Conservation (phyloP, 2,329 filamentous ascomycete species). For the Ambrosiella cleistominuta region DNA sequence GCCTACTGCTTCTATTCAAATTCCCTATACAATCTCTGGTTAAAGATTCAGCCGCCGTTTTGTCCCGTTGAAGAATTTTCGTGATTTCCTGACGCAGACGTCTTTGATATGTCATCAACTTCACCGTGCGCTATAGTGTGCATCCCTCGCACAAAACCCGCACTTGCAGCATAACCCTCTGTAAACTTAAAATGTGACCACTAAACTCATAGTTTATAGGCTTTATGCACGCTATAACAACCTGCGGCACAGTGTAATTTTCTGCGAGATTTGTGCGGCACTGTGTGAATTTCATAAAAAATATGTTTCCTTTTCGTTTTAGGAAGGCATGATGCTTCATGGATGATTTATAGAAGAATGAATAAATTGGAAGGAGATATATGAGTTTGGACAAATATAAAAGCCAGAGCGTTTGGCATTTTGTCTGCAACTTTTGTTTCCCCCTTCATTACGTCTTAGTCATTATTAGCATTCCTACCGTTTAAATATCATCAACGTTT, state of each 20-base stretch:
- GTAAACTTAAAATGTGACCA: neutral
- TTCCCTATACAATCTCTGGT: too few relatives aligned
- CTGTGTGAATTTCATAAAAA: neutral
- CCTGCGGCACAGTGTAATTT: neutral
- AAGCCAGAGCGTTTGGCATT: too few relatives aligned
- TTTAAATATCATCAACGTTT: too few relatives aligned
- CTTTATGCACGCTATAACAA: too few relatives aligned
- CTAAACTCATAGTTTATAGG: neutral
- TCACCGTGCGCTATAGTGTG: neutral
- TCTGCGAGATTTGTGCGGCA: neutral
- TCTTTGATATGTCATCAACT: conserved; percentile 1
- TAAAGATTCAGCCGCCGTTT: too few relatives aligned
- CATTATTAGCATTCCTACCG: too few relatives aligned
- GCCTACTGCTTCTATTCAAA: too few relatives aligned
- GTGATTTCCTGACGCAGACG: neutral
- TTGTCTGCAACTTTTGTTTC: too few relatives aligned
- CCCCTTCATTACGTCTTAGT: too few relatives aligned
- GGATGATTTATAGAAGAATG: neutral
- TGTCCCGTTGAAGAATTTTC: neutral
- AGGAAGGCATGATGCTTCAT: neutral
- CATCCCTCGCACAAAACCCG: conserved; percentile 7
- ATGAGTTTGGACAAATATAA: neutral
- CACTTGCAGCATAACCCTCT: neutral
- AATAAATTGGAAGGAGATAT: neutral
- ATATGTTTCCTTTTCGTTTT: neutral